Percentiles rank a stretch among this genome's conserved stretches.
phyloP scores from a whole-genome alignment of 179 eudicot species.

The Silene noctiflora region DNA sequence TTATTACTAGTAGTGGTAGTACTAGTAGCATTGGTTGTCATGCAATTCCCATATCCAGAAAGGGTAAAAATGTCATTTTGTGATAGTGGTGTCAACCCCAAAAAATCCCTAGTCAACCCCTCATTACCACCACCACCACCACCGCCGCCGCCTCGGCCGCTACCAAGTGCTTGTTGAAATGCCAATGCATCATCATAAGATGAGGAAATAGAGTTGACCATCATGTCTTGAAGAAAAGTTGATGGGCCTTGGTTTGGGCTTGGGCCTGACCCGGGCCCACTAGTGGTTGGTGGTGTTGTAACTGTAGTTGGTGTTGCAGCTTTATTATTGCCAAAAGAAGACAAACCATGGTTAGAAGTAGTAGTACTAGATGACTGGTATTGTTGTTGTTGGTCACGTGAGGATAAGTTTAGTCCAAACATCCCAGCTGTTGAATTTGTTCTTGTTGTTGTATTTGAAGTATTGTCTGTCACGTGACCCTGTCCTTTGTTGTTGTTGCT shows the following conservation, averaged over 20 bases:
- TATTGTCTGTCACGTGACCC: constrained; percentile 45
- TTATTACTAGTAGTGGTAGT: constrained; percentile 5
- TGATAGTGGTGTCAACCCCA: constrained; percentile 64
- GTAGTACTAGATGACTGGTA: constrained; percentile 19
- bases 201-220: constrained; percentile 47
- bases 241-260: constrained; percentile 10
- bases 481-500: constrained; percentile 29
- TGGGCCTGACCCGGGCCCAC: constrained; percentile 11
- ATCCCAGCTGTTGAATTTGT: constrained; percentile 30
- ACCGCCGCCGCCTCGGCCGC: constrained; percentile 10
- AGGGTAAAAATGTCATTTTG: constrained; percentile 55
- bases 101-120: constrained; percentile 73
- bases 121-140: constrained; percentile 28
- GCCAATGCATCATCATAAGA: constrained; percentile 24
- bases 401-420: constrained; percentile 50
- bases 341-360: constrained; percentile 35
- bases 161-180: constrained; percentile 29
- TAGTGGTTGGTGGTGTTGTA: constrained; percentile 13
- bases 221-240: constrained; percentile 49
- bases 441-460: constrained; percentile 23
- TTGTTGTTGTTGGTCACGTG: constrained; percentile 45
- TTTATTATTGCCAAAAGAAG: constrained; percentile 41
- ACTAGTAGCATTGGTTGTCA: constrained; percentile 11
- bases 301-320: constrained; percentile 36
- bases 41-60: constrained; percentile 42